phyloP scores from a whole-genome alignment of 768 basidiomycete genomes.

The Hygrophorus russula region DNA sequence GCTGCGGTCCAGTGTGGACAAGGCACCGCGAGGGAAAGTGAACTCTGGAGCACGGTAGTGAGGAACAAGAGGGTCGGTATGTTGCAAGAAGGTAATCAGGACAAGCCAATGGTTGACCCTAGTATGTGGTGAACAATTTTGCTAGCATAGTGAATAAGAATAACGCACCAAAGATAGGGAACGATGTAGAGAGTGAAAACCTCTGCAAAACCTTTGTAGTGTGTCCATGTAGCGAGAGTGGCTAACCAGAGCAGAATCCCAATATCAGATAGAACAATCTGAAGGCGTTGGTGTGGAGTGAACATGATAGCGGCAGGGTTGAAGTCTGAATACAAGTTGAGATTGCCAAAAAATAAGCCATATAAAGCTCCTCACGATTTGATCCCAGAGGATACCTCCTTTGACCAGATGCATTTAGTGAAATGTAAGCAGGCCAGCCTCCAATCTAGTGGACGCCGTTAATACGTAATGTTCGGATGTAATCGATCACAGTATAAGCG shows the following conservation, averaged over 20 bases:
- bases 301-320: slow-evolving; percentile 72
- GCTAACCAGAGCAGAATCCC: slow-evolving; percentile 70
- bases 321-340: slow-evolving; percentile 42
- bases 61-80: slow-evolving; percentile 91
- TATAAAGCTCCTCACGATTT: slow-evolving; percentile 48
- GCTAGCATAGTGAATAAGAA: neutral
- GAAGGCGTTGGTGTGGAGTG: slow-evolving; percentile 61
- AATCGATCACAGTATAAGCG: neutral
- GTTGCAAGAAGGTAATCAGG: slow-evolving; percentile 94
- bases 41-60: slow-evolving; percentile 87
- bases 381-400: slow-evolving; percentile 62
- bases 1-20: slow-evolving; percentile 81
- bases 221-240: slow-evolving; percentile 42
- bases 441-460: slow-evolving; percentile 31
- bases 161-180: slow-evolving; percentile 71
- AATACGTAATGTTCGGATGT: neutral
- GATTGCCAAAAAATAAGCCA: neutral
- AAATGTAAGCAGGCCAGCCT: slow-evolving; percentile 83
- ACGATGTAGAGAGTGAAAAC: slow-evolving; percentile 75
- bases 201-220: slow-evolving; percentile 52
- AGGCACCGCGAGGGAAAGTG: slow-evolving; percentile 89
- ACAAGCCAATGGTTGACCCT: slow-evolving; percentile 94
- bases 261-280: slow-evolving; percentile 74
- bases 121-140: neutral
- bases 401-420: slow-evolving; percentile 81